Evolutionary conservation across 2,329 filamentous ascomycete species (phyloP), one percentile per base, ranked within the genome.

Genomic region (Hypomyces rosellus): DNA sequence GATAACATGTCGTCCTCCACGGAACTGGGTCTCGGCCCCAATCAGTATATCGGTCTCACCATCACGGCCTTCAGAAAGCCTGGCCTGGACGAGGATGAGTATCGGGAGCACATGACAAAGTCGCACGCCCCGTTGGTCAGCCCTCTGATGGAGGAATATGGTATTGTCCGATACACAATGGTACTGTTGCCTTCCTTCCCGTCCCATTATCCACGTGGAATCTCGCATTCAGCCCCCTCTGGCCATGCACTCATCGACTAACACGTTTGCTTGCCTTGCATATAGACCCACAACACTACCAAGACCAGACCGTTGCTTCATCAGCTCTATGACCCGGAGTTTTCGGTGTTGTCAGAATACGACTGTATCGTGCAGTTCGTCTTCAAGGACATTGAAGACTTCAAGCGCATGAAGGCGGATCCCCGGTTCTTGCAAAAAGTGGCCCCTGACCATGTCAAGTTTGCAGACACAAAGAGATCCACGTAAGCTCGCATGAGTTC

Each of bases 91-190:
- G 52, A 54, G 25, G 18, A 7, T 5, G 49, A 33, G 7, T 54
- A 51, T 30, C 37, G 45, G 25, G 49, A 54, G 14, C 45, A 51
- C 49, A 54, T 54, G 52, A 54, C 49, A 22, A 51, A 51, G 36
- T n/a, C 34, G 3, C 49, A 51, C 25, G 52, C 52, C 18, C 49
- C 52, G 5, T 25, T 52, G 37, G 49, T 48, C 9, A 46, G 22
- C 15, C 18, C 36, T 3, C 41, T 54, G 12, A 54, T 54, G 49
- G 46, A 45, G 13, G 49, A 54, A 18, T 51, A 54, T 37, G 49
- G 45, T 12, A 51, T 54, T 30, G 41, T 51, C 4, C 34, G 49
- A 9, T 54, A 54, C 20, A 48, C 40, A 8, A 51, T 51, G 49
- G 49, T 54, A 38, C 25, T 30, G 25, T 30, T 45, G 49, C 15